Evolutionary conservation across 2,329 filamentous ascomycete species (phyloP), one percentile per base, ranked within the genome.

Genomic region (Didymella exigua): DNA sequence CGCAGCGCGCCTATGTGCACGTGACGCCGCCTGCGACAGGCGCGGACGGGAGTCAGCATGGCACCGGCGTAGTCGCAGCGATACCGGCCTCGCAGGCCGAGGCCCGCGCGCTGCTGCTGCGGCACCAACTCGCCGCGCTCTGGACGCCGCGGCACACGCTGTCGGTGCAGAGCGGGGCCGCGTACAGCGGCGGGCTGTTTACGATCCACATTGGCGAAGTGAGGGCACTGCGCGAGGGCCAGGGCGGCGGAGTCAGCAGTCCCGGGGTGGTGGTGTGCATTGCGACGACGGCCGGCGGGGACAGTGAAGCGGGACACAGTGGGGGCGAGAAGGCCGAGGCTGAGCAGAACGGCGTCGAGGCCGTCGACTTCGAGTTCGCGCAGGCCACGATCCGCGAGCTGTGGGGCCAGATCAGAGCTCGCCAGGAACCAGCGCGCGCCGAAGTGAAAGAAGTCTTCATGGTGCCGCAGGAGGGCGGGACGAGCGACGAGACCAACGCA

Each of bases 181-280:
- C 62, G 0, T 73, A 70, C 49, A 56, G 21, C 5, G 56, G 57
- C 2, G 66, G 70, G 2, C 54, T 67, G 8, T 70, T 64, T 49
- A 61, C 57, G 0, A 59, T 74, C n/a, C 57, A 66, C 16, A 54
- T 74, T 18, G 70, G 69, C 21, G 69, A 70, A 21, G 30, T 74
- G 31, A 61, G 66, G 2, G 58, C 61, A 3, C 51, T 56, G 14
- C 54, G 70, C 0, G 58, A 66, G 29, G 67, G 65, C 0, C 62
- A 67, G 26, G 57, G 61, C 2, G 58, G 50, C 4, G 52, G 57
- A 0, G 19, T 61, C 14, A 57, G 49, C 5, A 69, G 66, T 13
- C 69, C 71, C 0, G 71, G 67, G 0, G 60, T 73, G 7, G 59
- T 72, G 0, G 63, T 73, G 9, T 73, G 67, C 31, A 67, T 74